Percentiles rank a stretch among this genome's conserved stretches.
These are phyloP conservation scores for Kwoniella newhampshirensis DNA, from an alignment of 768 basidiomycete species.

Conservation along the genomic window DNA sequence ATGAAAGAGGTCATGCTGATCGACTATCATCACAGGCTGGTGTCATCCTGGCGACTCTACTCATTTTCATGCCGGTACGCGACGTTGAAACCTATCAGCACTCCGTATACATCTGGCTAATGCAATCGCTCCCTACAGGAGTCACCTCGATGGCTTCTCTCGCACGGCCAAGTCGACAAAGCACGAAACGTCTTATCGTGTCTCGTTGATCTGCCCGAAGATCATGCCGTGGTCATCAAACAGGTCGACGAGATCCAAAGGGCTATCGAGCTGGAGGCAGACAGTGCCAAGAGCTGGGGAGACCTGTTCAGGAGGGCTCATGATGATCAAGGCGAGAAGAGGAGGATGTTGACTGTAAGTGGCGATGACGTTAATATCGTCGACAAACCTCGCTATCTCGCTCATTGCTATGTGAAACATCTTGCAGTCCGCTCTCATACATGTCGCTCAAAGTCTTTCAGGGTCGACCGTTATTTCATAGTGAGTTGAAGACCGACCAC, in stretches of 20 bases:
- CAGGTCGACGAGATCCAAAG: slow-evolving; percentile 9
- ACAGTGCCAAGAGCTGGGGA: slow-evolving; percentile 13
- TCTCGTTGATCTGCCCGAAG: slow-evolving; percentile 8
- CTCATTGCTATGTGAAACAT: not conserved
- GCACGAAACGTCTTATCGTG: slow-evolving; percentile 6
- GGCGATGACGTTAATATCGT: too few species aligned
- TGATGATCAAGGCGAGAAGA: slow-evolving; percentile 26
- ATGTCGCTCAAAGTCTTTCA: slow-evolving; percentile 22
- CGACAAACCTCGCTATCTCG: not conserved
- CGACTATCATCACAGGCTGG: too few species aligned
- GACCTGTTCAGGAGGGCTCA: slow-evolving; percentile 16
- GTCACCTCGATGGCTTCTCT: slow-evolving; percentile 12
- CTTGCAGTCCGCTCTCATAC: not conserved
- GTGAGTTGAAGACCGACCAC: too few species aligned
- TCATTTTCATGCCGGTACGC: slow-evolving; percentile 15
- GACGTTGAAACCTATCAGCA: not conserved
- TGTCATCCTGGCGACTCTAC: slow-evolving; percentile 1
- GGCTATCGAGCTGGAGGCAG: slow-evolving; percentile 18
- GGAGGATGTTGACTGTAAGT: slow-evolving; percentile 25
- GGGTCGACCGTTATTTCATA: slow-evolving; percentile 27
- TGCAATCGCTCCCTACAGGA: too few species aligned
- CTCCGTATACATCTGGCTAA: too few species aligned
- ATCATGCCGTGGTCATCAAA: slow-evolving; percentile 1
- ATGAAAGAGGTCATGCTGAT: too few species aligned
- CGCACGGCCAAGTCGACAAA: not conserved